Base-by-base conservation (phyloP, 2,329 filamentous ascomycete species). In the Helicocarpus griseus region DNA sequence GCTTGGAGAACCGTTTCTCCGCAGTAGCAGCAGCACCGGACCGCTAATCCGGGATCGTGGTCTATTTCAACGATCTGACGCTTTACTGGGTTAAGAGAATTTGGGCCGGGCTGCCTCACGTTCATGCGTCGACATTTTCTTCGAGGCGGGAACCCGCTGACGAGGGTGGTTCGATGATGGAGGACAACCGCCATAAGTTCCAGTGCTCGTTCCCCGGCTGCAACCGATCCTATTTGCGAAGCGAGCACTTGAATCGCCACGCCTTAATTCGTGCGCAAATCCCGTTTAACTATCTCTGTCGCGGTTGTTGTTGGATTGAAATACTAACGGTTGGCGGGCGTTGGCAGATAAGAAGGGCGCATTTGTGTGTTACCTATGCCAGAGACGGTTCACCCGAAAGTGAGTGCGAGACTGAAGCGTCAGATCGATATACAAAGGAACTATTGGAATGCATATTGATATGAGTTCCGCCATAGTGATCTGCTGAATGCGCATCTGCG, bases 231-330 rank as follows among this genome's bases (percentile, higher is more conserved):
- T 60, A 60, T 47, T 49, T 60, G 21, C 43, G 58, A 5, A 54
- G 53, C 31, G 58, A 60, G 39, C 58, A 60, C 43, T 52, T 60
- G 21, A 60, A 58, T 28, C 56, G 58, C n/a, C 58, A 60, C 48
- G 44, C 51, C 26, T 43, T 58, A n/a, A 58, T 55, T 31, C 58
- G 58, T 60, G 45, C 44, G 58, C 53, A n/a, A n/a, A n/a, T 36
- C 22, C 31, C 28, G 14, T 9, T 41, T 29, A 31, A 8, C 21
- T 19, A 22, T 19, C 28, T 31, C 28, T 24, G 21, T 40, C 35
- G 33, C n/a, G 8, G 3, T 14, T 17, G 8, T 17, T 41, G 21
- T 14, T 17, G 22, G 24, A 4, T 26, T 17, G 24, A 14, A 3
- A n/a, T n/a, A n/a, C n/a, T n/a, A n/a, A n/a, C n/a, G n/a, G n/a